Base-by-base conservation (phyloP, 768 basidiomycete species). In the Lactarius indigo region DNA sequence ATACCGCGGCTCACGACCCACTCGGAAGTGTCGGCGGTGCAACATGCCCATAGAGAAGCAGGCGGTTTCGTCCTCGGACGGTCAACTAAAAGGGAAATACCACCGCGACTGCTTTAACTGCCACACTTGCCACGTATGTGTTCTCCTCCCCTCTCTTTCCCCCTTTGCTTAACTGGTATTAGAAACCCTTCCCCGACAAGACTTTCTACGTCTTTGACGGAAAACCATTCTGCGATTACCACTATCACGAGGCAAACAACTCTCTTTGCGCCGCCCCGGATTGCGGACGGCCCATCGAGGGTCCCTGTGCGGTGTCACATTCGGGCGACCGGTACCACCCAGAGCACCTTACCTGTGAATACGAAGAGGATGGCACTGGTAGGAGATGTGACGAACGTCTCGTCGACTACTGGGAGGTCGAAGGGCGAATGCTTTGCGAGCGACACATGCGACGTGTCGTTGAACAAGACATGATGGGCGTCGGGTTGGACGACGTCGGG, bases 81-180 rank as follows among this genome's bases (percentile, higher is more conserved):
- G 95, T 2, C 95, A 96, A 76, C 82, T 98, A 57, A 96, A 96
- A 76, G 95, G 95, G 66, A 98, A 98, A 76, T 96, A 96, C 76
- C 95, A 96, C 74, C 85, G 86, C 65, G 87, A 88, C 44, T 98
- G 95, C 78, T 98, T 98, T 75, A 92, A 88, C 71, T 98, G 95
- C 77, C 81, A 86, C 67, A 84, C 80, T 3, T 97, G 95, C 77
- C 85, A 91, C 73, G 90, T 91, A 75, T 65, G 82, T n/a, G n/a
- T n/a, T n/a, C 77, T 33, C 37, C 39, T 52, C 2, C 5, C n/a
- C 50, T 23, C 12, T n/a, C 63, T 64, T 30, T 30, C 67, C 37
- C 31, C 60, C 31, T 35, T 37, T 28, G 23, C 58, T 59, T 59
- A 62, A 52, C 41, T 57, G 35, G 23, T 58, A 23, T 17, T 75